Conservation (phyloP, 2,329 filamentous ascomycete genomes). For the Epichloe gansuensis region DNA sequence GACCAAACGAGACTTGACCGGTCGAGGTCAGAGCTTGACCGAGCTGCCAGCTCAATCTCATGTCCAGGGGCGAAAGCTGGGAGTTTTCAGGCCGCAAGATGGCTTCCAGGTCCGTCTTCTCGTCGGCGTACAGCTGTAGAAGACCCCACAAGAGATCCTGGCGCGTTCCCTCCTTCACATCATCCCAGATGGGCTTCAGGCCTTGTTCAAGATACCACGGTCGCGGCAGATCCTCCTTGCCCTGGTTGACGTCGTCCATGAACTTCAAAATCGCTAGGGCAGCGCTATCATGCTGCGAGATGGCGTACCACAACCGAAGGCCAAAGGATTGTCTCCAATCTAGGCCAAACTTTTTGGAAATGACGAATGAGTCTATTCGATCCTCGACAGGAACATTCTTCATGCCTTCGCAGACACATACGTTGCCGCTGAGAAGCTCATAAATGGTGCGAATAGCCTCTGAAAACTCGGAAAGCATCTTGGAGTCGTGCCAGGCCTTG, state of each 20-base stretch:
- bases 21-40: constrained; percentile 50
- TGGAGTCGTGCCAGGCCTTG: constrained; percentile 69
- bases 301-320: constrained; percentile 80
- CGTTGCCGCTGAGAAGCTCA: constrained; percentile 77
- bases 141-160: constrained; percentile 83
- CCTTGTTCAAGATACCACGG: constrained; percentile 57
- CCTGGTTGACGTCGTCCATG: constrained; percentile 57
- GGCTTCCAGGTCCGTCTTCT: constrained; percentile 47
- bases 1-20: constrained; percentile 39
- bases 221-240: constrained; percentile 59
- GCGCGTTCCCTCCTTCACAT: constrained; percentile 42
- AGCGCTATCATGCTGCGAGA: constrained; percentile 54
- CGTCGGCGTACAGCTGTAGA: constrained; percentile 65
- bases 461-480: constrained; percentile 76
- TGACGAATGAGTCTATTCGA: constrained; percentile 64
- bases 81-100: constrained; percentile 66
- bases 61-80: constrained; percentile 61
- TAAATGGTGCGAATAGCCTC: constrained; percentile 79
- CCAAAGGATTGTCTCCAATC: constrained; percentile 94
- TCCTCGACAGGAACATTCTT: constrained; percentile 65
- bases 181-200: constrained; percentile 46
- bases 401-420: constrained; percentile 71
- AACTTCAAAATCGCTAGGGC: constrained; percentile 63
- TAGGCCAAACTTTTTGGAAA: constrained; percentile 72
- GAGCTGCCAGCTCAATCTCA: constrained; percentile 75